Evolutionary conservation across 163 green algal species (phyloP), one percentile per base, ranked within the genome.

Genomic region (Trebouxia gelatinosa): DNA sequence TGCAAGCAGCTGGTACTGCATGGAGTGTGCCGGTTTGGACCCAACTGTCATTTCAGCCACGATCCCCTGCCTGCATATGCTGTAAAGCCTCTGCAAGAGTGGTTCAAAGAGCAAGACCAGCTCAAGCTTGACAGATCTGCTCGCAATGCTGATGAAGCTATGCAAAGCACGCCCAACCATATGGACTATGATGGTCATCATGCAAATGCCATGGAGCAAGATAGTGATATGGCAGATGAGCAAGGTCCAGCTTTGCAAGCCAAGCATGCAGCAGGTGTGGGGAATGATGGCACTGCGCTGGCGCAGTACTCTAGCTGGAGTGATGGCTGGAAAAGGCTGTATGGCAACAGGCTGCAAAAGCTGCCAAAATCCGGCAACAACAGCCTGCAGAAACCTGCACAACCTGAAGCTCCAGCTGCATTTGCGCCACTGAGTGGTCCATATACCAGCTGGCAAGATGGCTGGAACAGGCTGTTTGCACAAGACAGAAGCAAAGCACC

Each of bases 1-100:
- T 76, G 68, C 40, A 76, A 76, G 68, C 43, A 76, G 29, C 43
- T 76, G 39, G 68, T 76, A 13, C 40, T 76, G 40, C 68, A 76
- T 43, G 68, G 68, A 26, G 26, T 32, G 1, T 76, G 68, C 28
- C 43, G 16, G 3, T 62, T 62, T 43, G 68, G 68, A 2, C 16
- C 43, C 6, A 11, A 16, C n/a, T 76, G 68, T 40, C 46, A 21
- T 19, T 76, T 48, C 40, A 64, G 43, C 32, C 68, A 76, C 40
- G 68, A 40, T 19, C n/a, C 40, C 38, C 68, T 76, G 40, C 64
- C 64, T 0, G 35, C 21, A 23, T 54, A 72, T 72, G 64, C 64
- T 72, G 64, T 72, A 19, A 23, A 9, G n/a, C 35, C 64, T 31
- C 35, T 72, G 64, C 35, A 72, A 72, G 64, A 51, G 5, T 72